A percentile compares a stretch with the other conserved stretches of the same genome.
These are phyloP conservation scores for Lentinula boryana DNA, from an alignment of 768 basidiomycete genomes.

Conservation along the genomic window DNA sequence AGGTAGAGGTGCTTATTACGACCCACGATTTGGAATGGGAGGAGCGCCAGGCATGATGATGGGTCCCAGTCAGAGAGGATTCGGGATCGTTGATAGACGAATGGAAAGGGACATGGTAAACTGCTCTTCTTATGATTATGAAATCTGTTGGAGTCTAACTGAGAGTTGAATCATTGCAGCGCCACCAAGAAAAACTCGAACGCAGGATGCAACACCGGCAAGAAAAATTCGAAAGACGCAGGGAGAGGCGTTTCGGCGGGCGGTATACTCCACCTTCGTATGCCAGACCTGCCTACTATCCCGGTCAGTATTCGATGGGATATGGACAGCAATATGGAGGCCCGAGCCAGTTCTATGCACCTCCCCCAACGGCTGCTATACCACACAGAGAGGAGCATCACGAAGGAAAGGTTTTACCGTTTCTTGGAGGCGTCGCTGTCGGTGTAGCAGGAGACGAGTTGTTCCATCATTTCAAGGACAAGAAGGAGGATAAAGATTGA, in stretches of 20 bases:
- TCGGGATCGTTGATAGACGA: neutral
- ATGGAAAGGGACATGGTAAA: neutral
- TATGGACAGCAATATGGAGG: neutral
- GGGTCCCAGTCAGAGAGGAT: neutral
- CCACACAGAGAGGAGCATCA: neutral
- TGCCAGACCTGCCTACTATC: neutral
- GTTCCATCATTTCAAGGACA: neutral
- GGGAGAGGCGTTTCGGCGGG: neutral
- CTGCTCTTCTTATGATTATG: neutral
- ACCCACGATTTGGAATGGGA: neutral
- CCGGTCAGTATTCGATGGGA: neutral
- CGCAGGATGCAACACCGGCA: neutral
- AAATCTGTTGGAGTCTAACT: no score
- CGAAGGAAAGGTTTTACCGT: neutral
- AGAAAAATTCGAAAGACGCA: neutral
- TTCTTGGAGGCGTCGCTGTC: neutral
- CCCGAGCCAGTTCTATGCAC: neutral
- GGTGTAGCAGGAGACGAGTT: neutral
- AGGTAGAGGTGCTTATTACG: neutral
- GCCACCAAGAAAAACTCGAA: neutral
- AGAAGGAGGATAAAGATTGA: neutral
- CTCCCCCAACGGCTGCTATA: neutral
- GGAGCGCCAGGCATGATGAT: neutral
- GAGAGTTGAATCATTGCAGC: neutral
- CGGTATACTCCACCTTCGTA: neutral